These are phyloP conservation scores for Sphaerulina vaccinii DNA, from an alignment of 2,329 filamentous ascomycete species.

Conservation along the genomic window DNA sequence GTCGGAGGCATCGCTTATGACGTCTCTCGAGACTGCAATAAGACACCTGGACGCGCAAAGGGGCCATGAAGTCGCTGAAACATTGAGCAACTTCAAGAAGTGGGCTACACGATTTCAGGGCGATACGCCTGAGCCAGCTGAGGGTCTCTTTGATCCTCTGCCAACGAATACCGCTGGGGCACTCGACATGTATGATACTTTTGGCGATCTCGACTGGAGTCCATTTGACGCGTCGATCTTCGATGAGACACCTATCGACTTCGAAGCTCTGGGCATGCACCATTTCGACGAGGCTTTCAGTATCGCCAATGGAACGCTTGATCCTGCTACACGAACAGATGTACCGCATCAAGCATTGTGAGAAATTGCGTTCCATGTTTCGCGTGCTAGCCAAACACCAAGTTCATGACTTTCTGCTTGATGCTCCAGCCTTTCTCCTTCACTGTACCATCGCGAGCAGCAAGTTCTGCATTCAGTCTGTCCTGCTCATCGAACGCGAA, in stretches of 20 bases:
- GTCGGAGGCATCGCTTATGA: conserved; percentile 37
- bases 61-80: conserved; percentile 16
- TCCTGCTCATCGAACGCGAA: conserved; percentile 23
- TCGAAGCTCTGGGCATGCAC: conserved; percentile 15
- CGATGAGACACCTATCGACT: conserved; percentile 19
- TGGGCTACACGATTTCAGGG: conserved; percentile 17
- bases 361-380: not conserved
- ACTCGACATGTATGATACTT: conserved; percentile 12
- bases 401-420: conserved; percentile 9
- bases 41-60: conserved; percentile 12
- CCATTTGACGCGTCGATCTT: conserved; percentile 17
- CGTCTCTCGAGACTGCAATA: conserved; percentile 32
- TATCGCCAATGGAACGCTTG: conserved; percentile 14
- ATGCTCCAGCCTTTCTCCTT: conserved; percentile 7
- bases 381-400: conserved; percentile 7
- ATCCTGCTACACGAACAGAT: not conserved
- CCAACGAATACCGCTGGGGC: conserved; percentile 3
- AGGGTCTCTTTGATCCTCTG: conserved; percentile 4
- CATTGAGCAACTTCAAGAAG: conserved; percentile 18
- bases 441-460: conserved; percentile 3
- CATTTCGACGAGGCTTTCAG: conserved; percentile 22
- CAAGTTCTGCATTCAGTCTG: conserved; percentile 11
- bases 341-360: not conserved
- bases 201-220: conserved; percentile 19
- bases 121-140: conserved; percentile 4